These are phyloP conservation scores for Cucurbita pepo DNA, from an alignment of 306 rosid genomes.

Conservation along the genomic window DNA sequence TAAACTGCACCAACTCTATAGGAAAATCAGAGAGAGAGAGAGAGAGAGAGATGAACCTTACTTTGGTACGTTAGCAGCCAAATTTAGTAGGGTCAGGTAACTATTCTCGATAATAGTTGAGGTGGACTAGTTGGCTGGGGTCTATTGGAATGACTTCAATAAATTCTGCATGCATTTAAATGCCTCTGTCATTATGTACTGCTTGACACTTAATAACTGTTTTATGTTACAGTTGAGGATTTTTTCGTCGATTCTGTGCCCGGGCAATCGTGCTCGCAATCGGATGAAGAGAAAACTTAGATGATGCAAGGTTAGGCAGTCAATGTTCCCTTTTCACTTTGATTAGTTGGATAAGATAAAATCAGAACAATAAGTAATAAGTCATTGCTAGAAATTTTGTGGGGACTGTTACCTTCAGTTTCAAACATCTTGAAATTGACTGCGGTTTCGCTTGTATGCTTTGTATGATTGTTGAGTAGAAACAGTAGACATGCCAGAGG, in stretches of 20 bases:
- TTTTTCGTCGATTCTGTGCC: conserved; percentile 75
- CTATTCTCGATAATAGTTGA: no score
- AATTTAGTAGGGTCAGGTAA: no score
- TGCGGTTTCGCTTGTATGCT: background rate
- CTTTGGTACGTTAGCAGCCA: no score
- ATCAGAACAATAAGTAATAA: background rate
- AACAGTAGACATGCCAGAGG: background rate
- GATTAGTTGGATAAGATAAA: background rate
- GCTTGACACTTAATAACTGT: background rate
- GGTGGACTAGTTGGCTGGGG: background rate
- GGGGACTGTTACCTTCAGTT: background rate
- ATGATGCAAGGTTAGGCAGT: background rate
- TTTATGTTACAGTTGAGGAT: conserved; percentile 56
- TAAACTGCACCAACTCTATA: background rate
- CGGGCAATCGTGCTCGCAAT: conserved; percentile 27
- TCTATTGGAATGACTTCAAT: background rate
- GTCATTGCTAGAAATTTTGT: background rate
- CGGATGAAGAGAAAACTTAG: conserved; percentile 68
- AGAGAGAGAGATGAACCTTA: background rate
- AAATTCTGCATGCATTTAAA: background rate
- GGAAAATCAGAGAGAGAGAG: background rate
- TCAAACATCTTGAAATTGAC: background rate
- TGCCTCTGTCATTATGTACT: background rate
- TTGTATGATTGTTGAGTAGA: background rate
- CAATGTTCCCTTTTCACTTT: background rate